Conservation (phyloP, 208 protist genomes). For the Perkinsela sp. region DNA sequence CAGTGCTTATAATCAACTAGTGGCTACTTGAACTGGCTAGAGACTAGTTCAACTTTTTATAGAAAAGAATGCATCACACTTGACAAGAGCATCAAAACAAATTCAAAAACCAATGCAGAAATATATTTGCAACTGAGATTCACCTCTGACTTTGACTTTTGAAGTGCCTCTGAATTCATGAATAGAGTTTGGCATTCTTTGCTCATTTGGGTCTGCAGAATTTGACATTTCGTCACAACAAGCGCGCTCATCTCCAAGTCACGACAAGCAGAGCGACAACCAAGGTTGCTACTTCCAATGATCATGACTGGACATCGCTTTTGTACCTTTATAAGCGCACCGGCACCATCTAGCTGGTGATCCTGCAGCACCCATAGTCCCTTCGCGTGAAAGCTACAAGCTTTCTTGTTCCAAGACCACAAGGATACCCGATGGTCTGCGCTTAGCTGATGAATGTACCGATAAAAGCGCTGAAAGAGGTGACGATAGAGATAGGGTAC, state of each 20-base stretch:
- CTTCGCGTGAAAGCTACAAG: not conserved
- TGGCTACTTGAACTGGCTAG: too few species aligned
- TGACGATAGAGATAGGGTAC: not conserved
- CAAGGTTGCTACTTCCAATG: not conserved
- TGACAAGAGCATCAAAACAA: too few species aligned
- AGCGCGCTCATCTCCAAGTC: not conserved
- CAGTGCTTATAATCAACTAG: too few species aligned
- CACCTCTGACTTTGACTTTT: too few species aligned
- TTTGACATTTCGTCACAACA: not conserved
- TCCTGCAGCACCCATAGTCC: not conserved
- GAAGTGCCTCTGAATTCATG: too few species aligned
- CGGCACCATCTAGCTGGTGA: too few species aligned
- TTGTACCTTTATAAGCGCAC: too few species aligned
- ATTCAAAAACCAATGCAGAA: too few species aligned
- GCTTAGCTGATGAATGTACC: not conserved
- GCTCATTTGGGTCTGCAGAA: not conserved
- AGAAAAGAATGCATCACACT: too few species aligned
- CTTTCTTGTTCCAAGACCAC: not conserved
- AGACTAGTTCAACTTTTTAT: too few species aligned
- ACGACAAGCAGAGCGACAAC: not conserved
- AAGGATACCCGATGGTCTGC: not conserved
- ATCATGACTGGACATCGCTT: not conserved
- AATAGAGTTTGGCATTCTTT: not conserved
- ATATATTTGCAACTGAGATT: too few species aligned
- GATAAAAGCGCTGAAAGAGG: not conserved